Base-by-base conservation (phyloP, 768 basidiomycete genomes). In the Naganishia antarctica region DNA sequence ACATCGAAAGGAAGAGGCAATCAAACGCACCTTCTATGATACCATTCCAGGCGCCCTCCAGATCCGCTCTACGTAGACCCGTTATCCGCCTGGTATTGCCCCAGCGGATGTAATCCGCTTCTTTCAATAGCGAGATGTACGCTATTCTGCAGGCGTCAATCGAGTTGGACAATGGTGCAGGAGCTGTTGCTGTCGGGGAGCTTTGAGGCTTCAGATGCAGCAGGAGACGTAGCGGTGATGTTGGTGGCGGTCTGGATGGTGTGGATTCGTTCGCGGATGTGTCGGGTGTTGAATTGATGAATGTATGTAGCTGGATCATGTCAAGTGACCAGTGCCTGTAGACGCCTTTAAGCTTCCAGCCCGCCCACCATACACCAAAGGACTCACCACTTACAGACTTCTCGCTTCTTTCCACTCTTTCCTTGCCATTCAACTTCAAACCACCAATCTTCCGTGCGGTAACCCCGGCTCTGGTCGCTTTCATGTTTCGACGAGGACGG, bases 311-410 rank as follows among this genome's bases (percentile, higher is more conserved):
- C 90, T 93, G 93, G 66, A 98, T 85, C 44, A 98, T 82, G 32
- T 96, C 96, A 64, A 99, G 84, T 51, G 94, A 87, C 96, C 94
- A 98, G 77, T 99, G 93, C 93, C 96, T 99, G 73, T 3, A 0
- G 9, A 31, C 11, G 3, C 11, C 7, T 5, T 41, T 37, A 29
- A 11, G 28, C 3, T 23, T 50, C 25, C 18, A 37, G 1, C 32
- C 26, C 3, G 2, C 2, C 16, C 34, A 3, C 48, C 31, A 25
- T 26, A 1, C 34, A n/a, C 31, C 1, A 62, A 59, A 45, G 51
- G 9, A 81, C 85, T 67, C 63, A 94, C 94, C 94, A 97, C 79
- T 91, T 90, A 63, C 72, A 74, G 9, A 69, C 57, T 5, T 73
- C 75, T 63, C 71, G 28, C 29, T 51, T 43, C 32, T 23, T 47